A percentile compares a stretch with the other conserved stretches of the same genome.
Conservation (phyloP, 208 protist species). For the Endotrypanum monterogeii region DNA sequence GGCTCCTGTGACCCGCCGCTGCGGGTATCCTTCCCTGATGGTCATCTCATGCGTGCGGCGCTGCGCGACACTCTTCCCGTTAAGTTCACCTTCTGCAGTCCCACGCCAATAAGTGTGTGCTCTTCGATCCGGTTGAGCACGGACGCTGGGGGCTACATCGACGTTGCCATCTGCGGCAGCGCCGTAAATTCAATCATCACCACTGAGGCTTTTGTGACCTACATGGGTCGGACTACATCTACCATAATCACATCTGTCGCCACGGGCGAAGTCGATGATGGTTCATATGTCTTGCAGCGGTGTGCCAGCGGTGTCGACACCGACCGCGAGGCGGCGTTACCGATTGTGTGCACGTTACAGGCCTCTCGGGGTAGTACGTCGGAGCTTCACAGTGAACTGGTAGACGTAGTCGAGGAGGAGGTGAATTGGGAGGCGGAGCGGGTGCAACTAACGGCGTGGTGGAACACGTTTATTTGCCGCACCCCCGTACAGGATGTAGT, state of each 20-base stretch:
- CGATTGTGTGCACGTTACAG: slow-evolving; percentile 16
- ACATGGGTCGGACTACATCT: slow-evolving; percentile 12
- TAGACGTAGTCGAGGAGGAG: slow-evolving; percentile 26
- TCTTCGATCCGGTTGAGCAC: slow-evolving; percentile 88
- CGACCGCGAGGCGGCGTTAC: background rate
- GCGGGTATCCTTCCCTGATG: slow-evolving; percentile 80
- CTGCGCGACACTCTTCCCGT: slow-evolving; percentile 60
- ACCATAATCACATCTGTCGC: slow-evolving; percentile 38
- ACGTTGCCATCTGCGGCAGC: slow-evolving; percentile 76
- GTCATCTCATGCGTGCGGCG: slow-evolving; percentile 33
- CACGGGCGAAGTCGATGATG: slow-evolving; percentile 14
- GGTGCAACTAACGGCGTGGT: slow-evolving; percentile 67
- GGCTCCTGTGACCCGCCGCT: slow-evolving; percentile 70
- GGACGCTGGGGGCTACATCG: slow-evolving; percentile 67
- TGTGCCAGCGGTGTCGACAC: background rate
- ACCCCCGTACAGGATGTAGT: slow-evolving; percentile 63
- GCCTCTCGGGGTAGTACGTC: background rate
- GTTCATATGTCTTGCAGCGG: slow-evolving; percentile 14
- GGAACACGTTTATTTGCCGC: slow-evolving; percentile 77
- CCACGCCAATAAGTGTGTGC: slow-evolving; percentile 29
- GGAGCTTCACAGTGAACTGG: slow-evolving; percentile 5
- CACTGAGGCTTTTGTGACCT: slow-evolving; percentile 50
- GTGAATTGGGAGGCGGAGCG: slow-evolving; percentile 31
- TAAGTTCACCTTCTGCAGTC: slow-evolving; percentile 66
- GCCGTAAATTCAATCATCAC: slow-evolving; percentile 92